These are phyloP conservation scores for Trichoderma asperellum DNA, from an alignment of 2,329 filamentous ascomycete genomes.

Conservation along the genomic window DNA sequence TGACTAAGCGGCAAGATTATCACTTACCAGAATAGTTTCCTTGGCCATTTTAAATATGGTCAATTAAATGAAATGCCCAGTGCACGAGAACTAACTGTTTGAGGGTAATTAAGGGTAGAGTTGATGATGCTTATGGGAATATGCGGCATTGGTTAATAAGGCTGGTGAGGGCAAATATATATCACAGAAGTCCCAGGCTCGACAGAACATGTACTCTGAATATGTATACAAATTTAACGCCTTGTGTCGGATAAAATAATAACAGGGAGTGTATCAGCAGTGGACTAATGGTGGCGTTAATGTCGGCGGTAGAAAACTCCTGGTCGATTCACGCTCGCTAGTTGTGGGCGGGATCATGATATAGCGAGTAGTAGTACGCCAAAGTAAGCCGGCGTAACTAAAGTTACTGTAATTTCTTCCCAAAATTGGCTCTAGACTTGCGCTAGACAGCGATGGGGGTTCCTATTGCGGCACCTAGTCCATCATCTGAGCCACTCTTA, in stretches of 20 bases:
- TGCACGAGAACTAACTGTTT: background rate
- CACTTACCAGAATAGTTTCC: background rate
- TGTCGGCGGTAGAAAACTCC: background rate
- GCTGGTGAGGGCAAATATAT: background rate
- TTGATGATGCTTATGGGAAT: background rate
- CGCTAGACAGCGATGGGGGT: background rate
- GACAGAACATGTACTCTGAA: background rate
- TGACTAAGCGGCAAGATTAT: background rate
- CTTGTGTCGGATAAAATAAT: too few species aligned
- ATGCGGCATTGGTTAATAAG: background rate
- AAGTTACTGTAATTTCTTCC: too few species aligned
- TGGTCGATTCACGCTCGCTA: background rate
- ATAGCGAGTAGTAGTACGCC: background rate
- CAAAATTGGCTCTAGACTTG: background rate
- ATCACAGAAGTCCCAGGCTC: too few species aligned
- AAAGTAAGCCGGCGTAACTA: background rate
- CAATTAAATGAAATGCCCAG: accelerated
- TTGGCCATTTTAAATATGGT: background rate
- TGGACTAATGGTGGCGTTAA: background rate
- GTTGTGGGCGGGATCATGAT: background rate
- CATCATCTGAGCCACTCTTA: background rate
- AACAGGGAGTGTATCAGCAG: background rate
- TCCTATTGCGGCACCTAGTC: background rate
- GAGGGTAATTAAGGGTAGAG: background rate
- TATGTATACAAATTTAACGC: background rate